These are phyloP conservation scores for Fonsecaea pedrosoi DNA, from an alignment of 2,329 filamentous ascomycete species.

Conservation along the genomic window DNA sequence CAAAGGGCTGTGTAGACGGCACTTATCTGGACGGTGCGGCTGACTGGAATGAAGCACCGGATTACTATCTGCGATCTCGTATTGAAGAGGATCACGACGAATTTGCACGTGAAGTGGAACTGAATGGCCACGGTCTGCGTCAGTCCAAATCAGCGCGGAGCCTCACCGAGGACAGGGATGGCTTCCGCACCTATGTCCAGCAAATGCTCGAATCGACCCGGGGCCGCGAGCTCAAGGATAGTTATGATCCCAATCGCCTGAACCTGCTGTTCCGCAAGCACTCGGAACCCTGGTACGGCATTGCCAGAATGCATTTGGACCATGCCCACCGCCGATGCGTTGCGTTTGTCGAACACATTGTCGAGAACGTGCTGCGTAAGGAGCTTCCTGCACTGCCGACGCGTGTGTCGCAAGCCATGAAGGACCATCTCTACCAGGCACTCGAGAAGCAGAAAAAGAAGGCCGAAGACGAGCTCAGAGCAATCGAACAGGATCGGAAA, in stretches of 20 bases:
- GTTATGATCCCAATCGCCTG: conserved; percentile 21
- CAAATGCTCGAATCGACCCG: conserved; percentile 21
- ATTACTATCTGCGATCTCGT: conserved; percentile 19
- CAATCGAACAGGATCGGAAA: conserved; percentile 13
- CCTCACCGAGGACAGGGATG: conserved; percentile 20
- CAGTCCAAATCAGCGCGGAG: not conserved
- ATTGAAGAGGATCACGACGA: conserved; percentile 23
- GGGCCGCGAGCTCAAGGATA: conserved; percentile 21
- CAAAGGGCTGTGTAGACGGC: conserved; percentile 18
- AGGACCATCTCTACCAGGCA: conserved; percentile 9
- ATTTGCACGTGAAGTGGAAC: conserved; percentile 18
- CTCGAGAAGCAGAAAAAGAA: conserved; percentile 17
- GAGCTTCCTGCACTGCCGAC: conserved; percentile 6
- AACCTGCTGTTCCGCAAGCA: conserved; percentile 23
- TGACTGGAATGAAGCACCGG: conserved; percentile 10
- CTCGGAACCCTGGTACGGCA: conserved; percentile 17
- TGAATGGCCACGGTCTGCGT: conserved; percentile 19
- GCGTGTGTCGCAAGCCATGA: conserved; percentile 13
- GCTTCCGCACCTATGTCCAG: conserved; percentile 13
- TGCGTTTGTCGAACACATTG: conserved; percentile 17
- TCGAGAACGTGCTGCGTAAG: conserved; percentile 15
- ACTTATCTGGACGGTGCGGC: conserved; percentile 16
- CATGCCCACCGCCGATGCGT: conserved; percentile 13
- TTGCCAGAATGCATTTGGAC: conserved; percentile 15
- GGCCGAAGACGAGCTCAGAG: conserved; percentile 15